Base-by-base conservation (phyloP, 2,329 filamentous ascomycete genomes). In the Bisporella sp. region DNA sequence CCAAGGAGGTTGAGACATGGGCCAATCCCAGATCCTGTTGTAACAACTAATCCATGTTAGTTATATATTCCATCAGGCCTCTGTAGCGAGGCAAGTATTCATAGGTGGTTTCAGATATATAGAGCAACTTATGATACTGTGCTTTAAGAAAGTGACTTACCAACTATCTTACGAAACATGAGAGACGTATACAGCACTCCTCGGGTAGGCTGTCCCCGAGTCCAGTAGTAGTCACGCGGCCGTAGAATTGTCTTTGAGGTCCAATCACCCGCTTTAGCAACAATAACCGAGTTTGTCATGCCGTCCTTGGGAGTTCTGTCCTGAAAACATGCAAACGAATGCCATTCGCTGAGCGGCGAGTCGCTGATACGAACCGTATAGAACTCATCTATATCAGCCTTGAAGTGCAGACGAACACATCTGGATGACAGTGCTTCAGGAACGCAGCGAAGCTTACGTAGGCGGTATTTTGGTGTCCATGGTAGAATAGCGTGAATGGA, bases 211-310 rank as follows among this genome's bases (percentile, higher is more conserved):
- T 82, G 72, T 7, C 85, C 85, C 42, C 84, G 78, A 5, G 84
- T 79, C 81, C 82, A 89, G 44, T 89, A 68, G 46, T 77, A 68
- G 1, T 69, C 74, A 1, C 84, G 84, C 2, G 80, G 79, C 45
- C 75, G 72, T 45, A 73, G 68, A 66, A 90, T 88, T 50, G 79
- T 76, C 33, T 73, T 70, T 29, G 71, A 70, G 1, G 86, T 89
- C 85, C 86, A 90, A 68, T 89, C 85, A 29, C 86, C 86, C 4
- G 84, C 85, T 56, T 83, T 84, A 48, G 84, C 87, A 30, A 89
- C 74, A 31, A 89, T 70, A 31, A 85, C 71, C 0, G 83, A 87
- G 68, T 84, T n/a, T 37, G 8, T n/a, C n/a, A n/a, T 9, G 2
- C 47, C 88, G 11, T 79, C 82, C 47, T 70, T 71, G 39, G 72